Evolutionary conservation across 2,329 filamentous ascomycete genomes (phyloP).

Genomic region (Ophiostoma quercus): DNA sequence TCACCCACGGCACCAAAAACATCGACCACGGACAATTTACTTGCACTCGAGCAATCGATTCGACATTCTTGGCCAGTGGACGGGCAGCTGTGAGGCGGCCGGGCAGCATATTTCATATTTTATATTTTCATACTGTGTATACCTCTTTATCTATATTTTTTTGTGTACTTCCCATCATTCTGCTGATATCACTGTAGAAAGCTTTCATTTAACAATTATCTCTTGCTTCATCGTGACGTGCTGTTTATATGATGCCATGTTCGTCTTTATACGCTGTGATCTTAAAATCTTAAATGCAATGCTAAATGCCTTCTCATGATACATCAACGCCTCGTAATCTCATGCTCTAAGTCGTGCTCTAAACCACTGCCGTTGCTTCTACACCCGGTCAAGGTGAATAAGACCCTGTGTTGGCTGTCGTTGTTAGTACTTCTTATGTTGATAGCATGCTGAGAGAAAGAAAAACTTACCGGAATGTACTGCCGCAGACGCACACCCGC

Average conservation of each 20-base stretch:
- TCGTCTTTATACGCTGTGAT: slow-evolving; percentile 6
- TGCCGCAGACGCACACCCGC: slow-evolving; percentile 82
- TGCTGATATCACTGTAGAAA: slow-evolving; percentile 29
- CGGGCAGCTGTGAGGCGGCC: slow-evolving; percentile 19
- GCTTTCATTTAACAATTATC: slow-evolving; percentile 18
- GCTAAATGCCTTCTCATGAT: neutral
- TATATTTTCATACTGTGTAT: slow-evolving; percentile 20
- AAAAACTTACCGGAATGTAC: slow-evolving; percentile 68
- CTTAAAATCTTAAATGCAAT: neutral
- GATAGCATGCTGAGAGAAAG: slow-evolving; percentile 8
- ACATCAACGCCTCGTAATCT: neutral
- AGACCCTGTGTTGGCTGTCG: slow-evolving; percentile 57
- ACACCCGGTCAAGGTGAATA: slow-evolving; percentile 29
- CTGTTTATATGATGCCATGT: neutral
- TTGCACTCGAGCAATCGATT: neutral
- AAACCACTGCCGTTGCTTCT: neutral
- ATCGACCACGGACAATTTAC: neutral
- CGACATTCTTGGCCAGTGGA: slow-evolving; percentile 19
- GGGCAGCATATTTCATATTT: slow-evolving; percentile 12
- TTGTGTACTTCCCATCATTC: slow-evolving; percentile 18
- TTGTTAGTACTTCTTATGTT: neutral
- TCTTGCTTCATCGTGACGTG: neutral
- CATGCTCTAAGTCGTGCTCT: neutral
- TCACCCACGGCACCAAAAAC: neutral
- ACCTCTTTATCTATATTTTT: slow-evolving; percentile 19